These are phyloP conservation scores for Russula compacta DNA, from an alignment of 768 basidiomycete genomes.

Conservation along the genomic window DNA sequence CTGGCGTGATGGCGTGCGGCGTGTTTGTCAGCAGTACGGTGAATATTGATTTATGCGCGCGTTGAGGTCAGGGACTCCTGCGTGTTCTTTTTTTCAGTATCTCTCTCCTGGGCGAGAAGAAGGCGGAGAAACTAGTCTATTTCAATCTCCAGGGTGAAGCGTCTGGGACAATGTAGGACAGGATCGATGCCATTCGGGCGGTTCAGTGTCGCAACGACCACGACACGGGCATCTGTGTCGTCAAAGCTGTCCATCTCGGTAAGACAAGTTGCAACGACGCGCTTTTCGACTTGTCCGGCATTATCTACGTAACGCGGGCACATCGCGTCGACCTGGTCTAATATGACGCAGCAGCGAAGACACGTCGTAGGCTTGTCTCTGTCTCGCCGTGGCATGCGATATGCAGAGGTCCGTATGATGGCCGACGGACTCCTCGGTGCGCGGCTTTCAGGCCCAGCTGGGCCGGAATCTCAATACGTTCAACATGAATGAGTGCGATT, in stretches of 20 bases:
- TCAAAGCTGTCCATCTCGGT: slow-evolving; percentile 93
- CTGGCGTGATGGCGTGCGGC: slow-evolving; percentile 44
- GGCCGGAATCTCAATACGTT: no score
- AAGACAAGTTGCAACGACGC: slow-evolving; percentile 90
- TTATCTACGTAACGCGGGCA: slow-evolving; percentile 86
- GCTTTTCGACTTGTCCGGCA: slow-evolving; percentile 88
- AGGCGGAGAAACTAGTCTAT: slow-evolving; percentile 48
- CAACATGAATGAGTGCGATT: no score
- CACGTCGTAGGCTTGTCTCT: no score
- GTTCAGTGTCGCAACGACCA: slow-evolving; percentile 95
- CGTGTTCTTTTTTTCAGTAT: neutral
- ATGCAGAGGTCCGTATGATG: no score
- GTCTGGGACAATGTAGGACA: slow-evolving; percentile 78
- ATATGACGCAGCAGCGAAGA: no score
- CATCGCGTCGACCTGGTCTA: slow-evolving; percentile 94
- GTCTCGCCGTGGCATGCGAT: no score
- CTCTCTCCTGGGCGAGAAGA: neutral
- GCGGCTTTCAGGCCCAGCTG: no score
- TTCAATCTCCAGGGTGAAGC: slow-evolving; percentile 92
- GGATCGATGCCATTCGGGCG: slow-evolving; percentile 96
- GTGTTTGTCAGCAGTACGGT: no score
- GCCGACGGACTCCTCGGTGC: no score
- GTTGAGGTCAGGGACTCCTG: no score
- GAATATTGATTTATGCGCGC: no score
- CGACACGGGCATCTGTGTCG: slow-evolving; percentile 51